Evolutionary conservation across 139 green algal species (phyloP).

Genomic region (Eudorina sp.): DNA sequence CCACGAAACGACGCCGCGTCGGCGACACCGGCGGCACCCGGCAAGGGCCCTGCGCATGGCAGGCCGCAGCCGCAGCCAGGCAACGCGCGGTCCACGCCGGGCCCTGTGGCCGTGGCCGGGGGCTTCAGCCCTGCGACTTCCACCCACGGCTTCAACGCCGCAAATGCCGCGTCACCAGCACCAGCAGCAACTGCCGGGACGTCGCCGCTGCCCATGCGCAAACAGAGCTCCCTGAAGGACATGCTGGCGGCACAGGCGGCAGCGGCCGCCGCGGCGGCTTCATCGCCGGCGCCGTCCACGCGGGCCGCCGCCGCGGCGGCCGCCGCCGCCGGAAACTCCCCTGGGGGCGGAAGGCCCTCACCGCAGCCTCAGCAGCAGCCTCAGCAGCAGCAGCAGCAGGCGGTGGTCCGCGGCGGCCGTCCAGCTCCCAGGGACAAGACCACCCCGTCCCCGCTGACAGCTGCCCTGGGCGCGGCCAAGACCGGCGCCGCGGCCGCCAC

Average conservation of each 20-base stretch:
- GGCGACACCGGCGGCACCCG: not conserved
- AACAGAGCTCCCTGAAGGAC: conserved; percentile 33
- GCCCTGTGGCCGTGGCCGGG: not conserved
- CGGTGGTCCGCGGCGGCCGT: not conserved
- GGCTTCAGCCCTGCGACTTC: not conserved
- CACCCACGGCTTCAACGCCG: not conserved
- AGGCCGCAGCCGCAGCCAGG: not conserved
- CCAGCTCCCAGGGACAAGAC: not conserved
- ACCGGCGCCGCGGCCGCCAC: not conserved
- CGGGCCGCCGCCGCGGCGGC: not conserved
- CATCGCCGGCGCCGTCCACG: not conserved
- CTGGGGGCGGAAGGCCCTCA: too few relatives aligned
- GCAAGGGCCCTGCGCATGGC: not conserved
- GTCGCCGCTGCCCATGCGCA: not conserved
- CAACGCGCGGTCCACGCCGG: not conserved
- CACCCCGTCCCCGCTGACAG: conserved; percentile 8
- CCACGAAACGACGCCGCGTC: too few relatives aligned
- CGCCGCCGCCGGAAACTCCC: too few relatives aligned
- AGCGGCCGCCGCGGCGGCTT: not conserved
- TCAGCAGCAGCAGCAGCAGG: too few relatives aligned
- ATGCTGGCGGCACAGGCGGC: not conserved
- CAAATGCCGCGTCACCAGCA: not conserved
- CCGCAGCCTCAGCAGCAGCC: too few relatives aligned
- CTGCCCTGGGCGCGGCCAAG: not conserved
- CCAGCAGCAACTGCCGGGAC: not conserved